Evolutionary conservation across 148 eudicot species (phyloP), one percentile per base, ranked within the genome.

Genomic region (Rhododendron mucronatum): DNA sequence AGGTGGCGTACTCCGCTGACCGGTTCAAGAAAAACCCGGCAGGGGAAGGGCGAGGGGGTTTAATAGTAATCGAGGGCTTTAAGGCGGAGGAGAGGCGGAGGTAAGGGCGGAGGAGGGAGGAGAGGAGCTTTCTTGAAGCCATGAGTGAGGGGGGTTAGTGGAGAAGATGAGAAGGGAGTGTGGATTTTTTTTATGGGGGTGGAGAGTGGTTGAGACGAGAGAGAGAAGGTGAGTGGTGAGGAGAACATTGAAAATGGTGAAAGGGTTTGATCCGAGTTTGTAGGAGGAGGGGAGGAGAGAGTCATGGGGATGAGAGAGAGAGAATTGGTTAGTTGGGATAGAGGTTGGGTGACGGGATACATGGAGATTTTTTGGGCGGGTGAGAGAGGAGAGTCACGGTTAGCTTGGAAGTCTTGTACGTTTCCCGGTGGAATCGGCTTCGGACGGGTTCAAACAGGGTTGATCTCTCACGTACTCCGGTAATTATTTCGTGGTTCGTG

Each of bases 1-100:
- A 86, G 39, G 96, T 82, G 51, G 96, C 88, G 55, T 84, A 92
- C 1, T 85, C 86, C 0, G 82, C 85, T 37, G 88, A 87, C 7
- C 94, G 88, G 86, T 83, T 86, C 26, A 91, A 81, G 45, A 93
- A 82, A 86, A 86, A 86, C 14, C 91, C 91, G 50, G 30, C 13
- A 0, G 92, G 87, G 1, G 94, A 87, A 0, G 90, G 85, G 23
- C 86, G 90, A 37, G 85, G 48, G 8, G 82, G 83, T 28, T 86
- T 35, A 39, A n/a, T 23, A 3, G n/a, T 3, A 9, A 57, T 10
- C 11, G 65, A 23, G 67, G 84, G 48, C 12, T 69, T 77, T 53
- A 85, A 16, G 18, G 28, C 1, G 85, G 65, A 4, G 90, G 83
- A 67, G 55, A 41, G 80, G 57, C 86, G 81, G 71, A 69, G 10